Conservation (phyloP, 176 grass and related monocot species). For the Alopecurus myosuroides region DNA sequence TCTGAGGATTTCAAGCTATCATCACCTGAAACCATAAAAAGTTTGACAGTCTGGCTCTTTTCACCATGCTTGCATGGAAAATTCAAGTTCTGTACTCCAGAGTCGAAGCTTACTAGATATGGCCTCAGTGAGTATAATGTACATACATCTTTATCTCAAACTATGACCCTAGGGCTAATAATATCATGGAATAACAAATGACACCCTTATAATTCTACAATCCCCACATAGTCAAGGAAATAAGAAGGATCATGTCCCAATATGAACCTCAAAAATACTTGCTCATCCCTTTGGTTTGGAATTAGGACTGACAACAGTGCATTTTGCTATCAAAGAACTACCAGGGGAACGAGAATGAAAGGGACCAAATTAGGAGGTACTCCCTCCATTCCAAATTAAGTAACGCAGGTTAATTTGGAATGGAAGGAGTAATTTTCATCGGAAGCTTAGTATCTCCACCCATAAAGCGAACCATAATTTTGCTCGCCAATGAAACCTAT, state of each 20-base stretch:
- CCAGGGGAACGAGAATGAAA: not conserved
- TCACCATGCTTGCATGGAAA: not conserved
- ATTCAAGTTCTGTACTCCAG: not conserved
- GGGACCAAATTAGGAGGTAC: not conserved
- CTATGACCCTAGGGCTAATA: not conserved
- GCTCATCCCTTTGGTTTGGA: not conserved
- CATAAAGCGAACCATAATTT: not conserved
- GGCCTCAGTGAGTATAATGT: not conserved
- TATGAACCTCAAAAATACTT: not conserved
- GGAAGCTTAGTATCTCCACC: too few species aligned
- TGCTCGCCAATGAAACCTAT: not conserved
- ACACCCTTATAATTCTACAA: not conserved
- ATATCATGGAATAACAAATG: not conserved
- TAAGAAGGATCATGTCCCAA: not conserved
- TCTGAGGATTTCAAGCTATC: slow-evolving; percentile 43
- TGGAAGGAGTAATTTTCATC: too few species aligned
- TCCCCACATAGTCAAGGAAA: not conserved
- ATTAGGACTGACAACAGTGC: not conserved
- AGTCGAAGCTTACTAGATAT: not conserved
- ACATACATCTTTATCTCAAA: not conserved
- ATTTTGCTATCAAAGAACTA: not conserved
- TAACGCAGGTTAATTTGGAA: too few species aligned
- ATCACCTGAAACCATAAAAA: slow-evolving; percentile 39
- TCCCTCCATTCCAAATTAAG: too few species aligned
- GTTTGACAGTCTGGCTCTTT: not conserved